Percentiles rank a stretch among this genome's conserved stretches.
Evolutionary conservation across 169 alveolate genomes (phyloP).

Genomic region (Cryptosporidium andersoni): DNA sequence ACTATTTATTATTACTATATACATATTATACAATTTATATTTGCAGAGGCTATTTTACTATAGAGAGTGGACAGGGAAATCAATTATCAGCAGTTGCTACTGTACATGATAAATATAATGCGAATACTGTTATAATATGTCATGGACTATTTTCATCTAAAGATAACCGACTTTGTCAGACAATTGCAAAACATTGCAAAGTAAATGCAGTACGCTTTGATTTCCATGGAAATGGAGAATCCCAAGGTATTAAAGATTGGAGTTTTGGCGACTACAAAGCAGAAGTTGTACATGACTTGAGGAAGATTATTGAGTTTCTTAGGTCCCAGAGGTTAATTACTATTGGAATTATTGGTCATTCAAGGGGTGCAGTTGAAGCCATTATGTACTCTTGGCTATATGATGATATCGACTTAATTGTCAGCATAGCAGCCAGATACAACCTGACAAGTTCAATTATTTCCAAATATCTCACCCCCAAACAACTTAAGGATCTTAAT

Average conservation of each 20-base stretch:
- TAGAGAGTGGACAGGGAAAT: conserved; percentile 27
- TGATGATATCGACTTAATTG: conserved; percentile 73
- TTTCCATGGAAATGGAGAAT: conserved; percentile 77
- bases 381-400: conserved; percentile 72
- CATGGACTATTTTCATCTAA: conserved; percentile 55
- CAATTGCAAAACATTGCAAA: conserved; percentile 53
- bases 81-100: conserved; percentile 63
- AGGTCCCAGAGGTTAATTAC: conserved; percentile 36
- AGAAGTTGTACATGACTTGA: conserved; percentile 71
- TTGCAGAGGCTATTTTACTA: conserved; percentile 30
- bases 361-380: conserved; percentile 75
- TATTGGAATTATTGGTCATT: conserved; percentile 74
- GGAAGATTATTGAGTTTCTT: conserved; percentile 68
- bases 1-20: neutral
- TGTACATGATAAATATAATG: conserved; percentile 24
- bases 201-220: conserved; percentile 75
- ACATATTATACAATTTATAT: neutral
- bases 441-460: conserved; percentile 71
- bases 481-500: neutral
- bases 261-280: conserved; percentile 74
- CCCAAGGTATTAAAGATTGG: conserved; percentile 74
- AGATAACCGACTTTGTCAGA: conserved; percentile 70
- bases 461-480: conserved; percentile 13
- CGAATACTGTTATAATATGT: conserved; percentile 50
- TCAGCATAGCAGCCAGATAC: conserved; percentile 73